phyloP scores from a whole-genome alignment of 73 alveolate species.

The Symbiodinium natans region DNA sequence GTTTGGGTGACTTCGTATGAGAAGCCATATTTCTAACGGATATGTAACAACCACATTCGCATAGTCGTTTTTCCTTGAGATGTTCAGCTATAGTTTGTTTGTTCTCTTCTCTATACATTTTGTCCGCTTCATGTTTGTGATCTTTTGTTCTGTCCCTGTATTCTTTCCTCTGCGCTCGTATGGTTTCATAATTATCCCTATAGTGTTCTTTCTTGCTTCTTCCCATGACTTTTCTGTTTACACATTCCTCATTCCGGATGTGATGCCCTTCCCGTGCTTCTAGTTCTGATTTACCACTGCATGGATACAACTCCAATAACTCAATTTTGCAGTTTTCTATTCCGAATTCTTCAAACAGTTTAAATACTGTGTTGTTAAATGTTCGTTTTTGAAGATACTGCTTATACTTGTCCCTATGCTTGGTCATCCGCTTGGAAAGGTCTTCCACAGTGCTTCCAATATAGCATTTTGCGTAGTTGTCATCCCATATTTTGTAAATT shows the following conservation, averaged over 20 bases:
- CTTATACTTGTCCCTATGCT: too few relatives aligned
- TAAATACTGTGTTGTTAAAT: not conserved
- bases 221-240: not conserved
- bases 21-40: too few relatives aligned
- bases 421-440: too few relatives aligned
- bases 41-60: too few relatives aligned
- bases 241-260: not conserved
- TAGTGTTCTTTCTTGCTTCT: not conserved
- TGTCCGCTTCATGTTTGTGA: not conserved
- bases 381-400: not conserved
- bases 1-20: too few relatives aligned
- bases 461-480: too few relatives aligned
- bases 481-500: too few relatives aligned
- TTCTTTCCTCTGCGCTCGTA: not conserved
- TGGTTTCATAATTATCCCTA: not conserved
- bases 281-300: not conserved
- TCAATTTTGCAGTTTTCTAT: not conserved
- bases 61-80: too few relatives aligned
- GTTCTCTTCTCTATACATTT: not conserved
- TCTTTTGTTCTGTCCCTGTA: not conserved
- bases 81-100: not conserved
- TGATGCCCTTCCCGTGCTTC: not conserved
- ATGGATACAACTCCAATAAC: not conserved
- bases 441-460: too few relatives aligned
- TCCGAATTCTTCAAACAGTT: too few relatives aligned